Conservation (phyloP, 164 flowering plant genomes). For the Echeveria elegans region DNA sequence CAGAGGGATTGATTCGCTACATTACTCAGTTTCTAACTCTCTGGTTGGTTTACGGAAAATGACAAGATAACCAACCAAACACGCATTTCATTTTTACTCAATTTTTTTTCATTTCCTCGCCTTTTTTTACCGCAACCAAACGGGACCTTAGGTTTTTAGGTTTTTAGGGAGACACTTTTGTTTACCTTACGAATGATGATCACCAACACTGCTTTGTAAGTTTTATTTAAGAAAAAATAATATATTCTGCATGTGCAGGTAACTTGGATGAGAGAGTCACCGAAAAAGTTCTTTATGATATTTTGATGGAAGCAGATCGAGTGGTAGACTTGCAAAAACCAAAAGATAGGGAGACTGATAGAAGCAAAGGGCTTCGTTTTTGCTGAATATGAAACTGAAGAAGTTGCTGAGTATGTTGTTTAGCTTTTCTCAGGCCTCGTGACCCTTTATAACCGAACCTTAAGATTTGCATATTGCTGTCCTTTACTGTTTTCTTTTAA, state of each 20-base stretch:
- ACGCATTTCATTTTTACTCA: background rate
- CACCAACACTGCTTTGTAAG: too few relatives aligned
- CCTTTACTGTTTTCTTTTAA: background rate
- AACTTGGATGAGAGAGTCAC: constrained; percentile 84
- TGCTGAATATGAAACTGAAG: constrained; percentile 80
- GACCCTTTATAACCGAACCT: constrained; percentile 50
- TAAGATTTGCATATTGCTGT: constrained; percentile 42
- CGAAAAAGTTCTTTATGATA: constrained; percentile 78
- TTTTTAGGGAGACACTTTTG: too few relatives aligned
- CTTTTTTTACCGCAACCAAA: background rate
- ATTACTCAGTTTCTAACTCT: too few relatives aligned
- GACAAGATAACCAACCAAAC: too few relatives aligned
- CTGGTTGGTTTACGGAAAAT: too few relatives aligned
- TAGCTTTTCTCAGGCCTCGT: constrained; percentile 85
- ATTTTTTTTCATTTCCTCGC: background rate
- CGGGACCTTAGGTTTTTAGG: too few relatives aligned
- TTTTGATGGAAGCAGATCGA: constrained; percentile 77
- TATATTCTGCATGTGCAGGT: constrained; percentile 27
- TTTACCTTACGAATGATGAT: too few relatives aligned
- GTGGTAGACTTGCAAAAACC: constrained; percentile 67
- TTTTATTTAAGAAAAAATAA: too few relatives aligned
- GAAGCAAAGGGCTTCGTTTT: constrained; percentile 81
- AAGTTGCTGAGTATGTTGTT: too few relatives aligned
- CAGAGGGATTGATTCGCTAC: too few relatives aligned
- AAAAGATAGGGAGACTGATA: constrained; percentile 65